These are phyloP conservation scores for Mycena maculata DNA, from an alignment of 768 basidiomycete species.

Conservation along the genomic window DNA sequence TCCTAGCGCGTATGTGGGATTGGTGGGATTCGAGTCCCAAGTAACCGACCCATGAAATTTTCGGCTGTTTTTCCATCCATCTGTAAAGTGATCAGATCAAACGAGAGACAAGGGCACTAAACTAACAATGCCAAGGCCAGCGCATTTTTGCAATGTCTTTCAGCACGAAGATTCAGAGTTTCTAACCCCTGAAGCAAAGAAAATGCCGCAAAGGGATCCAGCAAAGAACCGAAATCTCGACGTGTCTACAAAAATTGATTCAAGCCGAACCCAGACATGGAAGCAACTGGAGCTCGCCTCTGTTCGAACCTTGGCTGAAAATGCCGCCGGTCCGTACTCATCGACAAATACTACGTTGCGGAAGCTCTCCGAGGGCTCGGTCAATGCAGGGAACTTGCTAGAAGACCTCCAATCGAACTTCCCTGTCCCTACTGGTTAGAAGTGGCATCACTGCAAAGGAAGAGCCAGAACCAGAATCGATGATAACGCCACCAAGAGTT, in stretches of 20 bases:
- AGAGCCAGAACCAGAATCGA: neutral
- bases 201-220: neutral
- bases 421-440: neutral
- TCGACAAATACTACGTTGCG: neutral
- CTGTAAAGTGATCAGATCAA: neutral
- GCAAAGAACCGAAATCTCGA: neutral
- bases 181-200: neutral
- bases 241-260: neutral
- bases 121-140: neutral
- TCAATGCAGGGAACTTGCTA: neutral
- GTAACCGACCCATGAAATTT: neutral
- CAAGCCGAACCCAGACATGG: neutral
- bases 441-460: neutral
- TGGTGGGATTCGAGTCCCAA: neutral
- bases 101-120: too few species aligned
- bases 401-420: constrained; percentile 3
- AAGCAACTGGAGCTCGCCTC: neutral
- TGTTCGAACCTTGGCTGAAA: neutral
- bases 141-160: constrained; percentile 5
- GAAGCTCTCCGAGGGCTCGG: neutral
- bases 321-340: neutral
- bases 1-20: neutral
- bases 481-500: neutral
- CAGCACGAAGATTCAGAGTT: constrained; percentile 1
- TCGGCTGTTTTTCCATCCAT: neutral